A percentile compares a stretch with the other conserved stretches of the same genome.
phyloP scores from a whole-genome alignment of 805 yeast species.

The Saccharomyces mikatae region DNA sequence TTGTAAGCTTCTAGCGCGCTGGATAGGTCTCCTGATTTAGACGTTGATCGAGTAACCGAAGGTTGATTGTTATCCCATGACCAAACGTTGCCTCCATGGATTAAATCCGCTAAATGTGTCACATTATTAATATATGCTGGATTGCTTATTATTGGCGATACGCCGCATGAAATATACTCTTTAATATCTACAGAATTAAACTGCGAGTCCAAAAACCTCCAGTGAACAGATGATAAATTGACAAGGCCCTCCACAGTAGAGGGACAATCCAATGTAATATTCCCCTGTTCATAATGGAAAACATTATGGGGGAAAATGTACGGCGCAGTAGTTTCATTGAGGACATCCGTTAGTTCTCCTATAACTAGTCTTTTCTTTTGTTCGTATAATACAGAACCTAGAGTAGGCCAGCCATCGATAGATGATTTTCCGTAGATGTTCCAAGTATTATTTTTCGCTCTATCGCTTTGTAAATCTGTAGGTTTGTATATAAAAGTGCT shows the following conservation, averaged over 20 bases:
- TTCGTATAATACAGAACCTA: constrained; percentile 30
- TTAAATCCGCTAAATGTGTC: constrained; percentile 25
- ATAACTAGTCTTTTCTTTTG: constrained; percentile 33
- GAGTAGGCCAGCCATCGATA: constrained; percentile 30
- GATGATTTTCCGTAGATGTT: constrained; percentile 7
- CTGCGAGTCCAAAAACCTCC: constrained; percentile 38
- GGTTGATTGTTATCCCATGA: constrained; percentile 67
- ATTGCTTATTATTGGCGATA: constrained; percentile 53
- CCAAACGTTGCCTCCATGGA: constrained; percentile 46
- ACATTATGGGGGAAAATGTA: constrained; percentile 19
- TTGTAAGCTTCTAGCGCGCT: constrained; percentile 30
- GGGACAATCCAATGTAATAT: constrained; percentile 20
- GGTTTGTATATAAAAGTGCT: constrained; percentile 27
- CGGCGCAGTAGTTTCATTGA: constrained; percentile 29
- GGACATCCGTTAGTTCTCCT: constrained; percentile 25
- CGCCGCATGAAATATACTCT: constrained; percentile 47
- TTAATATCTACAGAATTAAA: constrained; percentile 36
- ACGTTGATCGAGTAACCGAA: constrained; percentile 4
- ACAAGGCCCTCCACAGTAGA: constrained; percentile 5
- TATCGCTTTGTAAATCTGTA: constrained; percentile 16
- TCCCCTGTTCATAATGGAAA: constrained; percentile 16
- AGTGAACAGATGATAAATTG: constrained; percentile 18
- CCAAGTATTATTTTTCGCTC: constrained; percentile 12
- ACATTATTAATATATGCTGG: constrained; percentile 17
- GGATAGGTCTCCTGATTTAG: constrained; percentile 14